phyloP scores from a whole-genome alignment of 306 rosid species.

The Cucumis melo region DNA sequence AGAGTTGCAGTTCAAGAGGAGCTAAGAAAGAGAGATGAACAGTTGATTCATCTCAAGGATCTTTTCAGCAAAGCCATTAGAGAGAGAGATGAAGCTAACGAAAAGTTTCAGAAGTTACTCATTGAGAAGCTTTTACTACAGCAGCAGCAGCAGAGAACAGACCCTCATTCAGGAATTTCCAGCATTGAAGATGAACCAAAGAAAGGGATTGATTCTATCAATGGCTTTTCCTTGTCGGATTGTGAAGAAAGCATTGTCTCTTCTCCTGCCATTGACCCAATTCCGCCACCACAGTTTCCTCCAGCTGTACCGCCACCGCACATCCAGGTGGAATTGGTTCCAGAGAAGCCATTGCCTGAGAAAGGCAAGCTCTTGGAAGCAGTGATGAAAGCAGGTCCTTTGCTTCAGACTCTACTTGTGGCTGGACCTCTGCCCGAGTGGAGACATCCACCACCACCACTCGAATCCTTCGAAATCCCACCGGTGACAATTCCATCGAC shows the following conservation, averaged over 20 bases:
- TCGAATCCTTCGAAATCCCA: slow-evolving; percentile 77
- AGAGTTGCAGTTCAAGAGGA: slow-evolving; percentile 56
- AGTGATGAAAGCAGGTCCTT: slow-evolving; percentile 96
- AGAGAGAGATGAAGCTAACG: slow-evolving; percentile 83
- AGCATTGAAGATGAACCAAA: slow-evolving; percentile 91
- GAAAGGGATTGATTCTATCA: slow-evolving; percentile 63
- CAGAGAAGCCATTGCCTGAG: slow-evolving; percentile 75
- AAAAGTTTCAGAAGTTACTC: slow-evolving; percentile 44
- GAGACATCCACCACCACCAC: slow-evolving; percentile 98
- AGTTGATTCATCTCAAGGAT: slow-evolving; percentile 44
- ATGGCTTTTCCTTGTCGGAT: slow-evolving; percentile 71
- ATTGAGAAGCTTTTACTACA: slow-evolving; percentile 43
- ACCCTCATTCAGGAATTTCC: slow-evolving; percentile 70
- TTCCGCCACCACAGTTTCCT: slow-evolving; percentile 29
- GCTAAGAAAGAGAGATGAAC: slow-evolving; percentile 75
- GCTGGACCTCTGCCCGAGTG: slow-evolving; percentile 99
- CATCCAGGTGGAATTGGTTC: slow-evolving; percentile 23
- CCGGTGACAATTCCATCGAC: slow-evolving; percentile 73
- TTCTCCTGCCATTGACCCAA: slow-evolving; percentile 56
- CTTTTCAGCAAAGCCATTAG: slow-evolving; percentile 45
- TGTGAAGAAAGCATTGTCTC: slow-evolving; percentile 99
- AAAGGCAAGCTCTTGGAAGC: slow-evolving; percentile 95
- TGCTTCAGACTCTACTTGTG: slow-evolving; percentile 70
- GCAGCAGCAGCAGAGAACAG: slow-evolving; percentile 24
- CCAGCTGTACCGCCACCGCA: slow-evolving; percentile 3